A percentile compares a stretch with the other conserved stretches of the same genome.
Conservation (phyloP, 2,329 filamentous ascomycete species). For the Aspergillus calidoustus region DNA sequence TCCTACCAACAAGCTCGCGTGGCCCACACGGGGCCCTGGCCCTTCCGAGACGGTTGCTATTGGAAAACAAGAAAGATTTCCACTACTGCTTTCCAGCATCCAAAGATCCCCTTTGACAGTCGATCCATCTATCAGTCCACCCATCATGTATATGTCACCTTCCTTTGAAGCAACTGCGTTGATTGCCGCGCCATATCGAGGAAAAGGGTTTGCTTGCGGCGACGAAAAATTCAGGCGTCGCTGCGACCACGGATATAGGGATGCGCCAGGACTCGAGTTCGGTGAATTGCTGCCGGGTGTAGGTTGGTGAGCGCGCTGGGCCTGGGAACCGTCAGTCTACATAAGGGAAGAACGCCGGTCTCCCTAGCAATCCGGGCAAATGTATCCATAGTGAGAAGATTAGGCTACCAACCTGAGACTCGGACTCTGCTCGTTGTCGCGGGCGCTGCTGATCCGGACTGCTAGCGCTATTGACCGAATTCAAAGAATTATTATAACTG, state of each 20-base stretch:
- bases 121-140: slow-evolving; percentile 89
- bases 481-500: slow-evolving; percentile 68
- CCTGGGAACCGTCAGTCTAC: slow-evolving; percentile 22
- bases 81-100: slow-evolving; percentile 88
- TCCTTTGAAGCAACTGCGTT: slow-evolving; percentile 93
- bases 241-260: slow-evolving; percentile 95
- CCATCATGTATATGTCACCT: slow-evolving; percentile 97
- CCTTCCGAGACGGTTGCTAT: slow-evolving; percentile 91
- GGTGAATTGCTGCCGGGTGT: slow-evolving; percentile 56
- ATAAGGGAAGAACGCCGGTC: background rate
- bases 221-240: slow-evolving; percentile 84
- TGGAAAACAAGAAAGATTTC: slow-evolving; percentile 86
- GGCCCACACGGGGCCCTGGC: slow-evolving; percentile 90
- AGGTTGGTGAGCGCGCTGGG: slow-evolving; percentile 51
- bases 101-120: slow-evolving; percentile 97
- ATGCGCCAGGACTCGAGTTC: slow-evolving; percentile 67
- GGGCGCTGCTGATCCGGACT: slow-evolving; percentile 69
- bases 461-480: slow-evolving; percentile 67
- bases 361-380: background rate
- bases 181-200: slow-evolving; percentile 94
- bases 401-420: slow-evolving; percentile 55
- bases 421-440: slow-evolving; percentile 60
- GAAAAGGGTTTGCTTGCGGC: slow-evolving; percentile 83
- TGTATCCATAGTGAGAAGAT: slow-evolving; percentile 8
- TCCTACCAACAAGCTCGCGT: slow-evolving; percentile 90